Evolutionary conservation across 768 basidiomycete genomes (phyloP), one percentile per base, ranked within the genome.

Genomic region (Auriscalpium orientale): DNA sequence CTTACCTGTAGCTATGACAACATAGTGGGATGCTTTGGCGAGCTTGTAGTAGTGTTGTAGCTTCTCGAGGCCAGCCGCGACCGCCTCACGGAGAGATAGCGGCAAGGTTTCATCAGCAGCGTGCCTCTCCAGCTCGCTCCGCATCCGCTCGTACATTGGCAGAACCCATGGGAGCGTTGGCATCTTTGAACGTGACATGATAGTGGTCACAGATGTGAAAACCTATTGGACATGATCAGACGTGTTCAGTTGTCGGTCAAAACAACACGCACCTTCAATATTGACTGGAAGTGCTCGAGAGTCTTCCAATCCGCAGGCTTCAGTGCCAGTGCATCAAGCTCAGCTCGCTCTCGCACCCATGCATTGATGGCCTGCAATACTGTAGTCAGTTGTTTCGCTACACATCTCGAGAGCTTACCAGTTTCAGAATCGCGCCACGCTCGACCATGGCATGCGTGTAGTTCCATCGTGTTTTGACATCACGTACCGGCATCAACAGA

Each of bases 391-490:
- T 28, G 28, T 28, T n/a, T n/a, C n/a, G 28, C 28, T 28, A 49
- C 12, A 49, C 18, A 54, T n/a, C n/a, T n/a, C n/a, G n/a, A 47
- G 20, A 21, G 60, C 64, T 21, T 49, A 71, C 71, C 51, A 72
- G 54, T 50, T 56, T 54, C 0, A 69, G 55, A 0, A 65, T 37
- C 8, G 57, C 53, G 2, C 65, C 71, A 3, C 64, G 66, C 10
- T 57, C 35, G 40, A 72, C 69, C 69, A 72, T 72, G 1, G 67
- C 67, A 52, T 73, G 67, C 15, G 69, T 73, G 28, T 62, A 72
- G 54, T 72, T 71, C 72, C 71, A 72, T 8, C 69, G 54, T 0
- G 68, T 74, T 2, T 49, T 51, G 33, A 73, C 65, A 62, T 74
- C 71, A 5, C 64, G 62, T 7, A 72, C 62, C 10, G 69, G 67